Base-by-base conservation (phyloP, 2,329 filamentous ascomycete genomes). In the Xenoacremonium recifei region DNA sequence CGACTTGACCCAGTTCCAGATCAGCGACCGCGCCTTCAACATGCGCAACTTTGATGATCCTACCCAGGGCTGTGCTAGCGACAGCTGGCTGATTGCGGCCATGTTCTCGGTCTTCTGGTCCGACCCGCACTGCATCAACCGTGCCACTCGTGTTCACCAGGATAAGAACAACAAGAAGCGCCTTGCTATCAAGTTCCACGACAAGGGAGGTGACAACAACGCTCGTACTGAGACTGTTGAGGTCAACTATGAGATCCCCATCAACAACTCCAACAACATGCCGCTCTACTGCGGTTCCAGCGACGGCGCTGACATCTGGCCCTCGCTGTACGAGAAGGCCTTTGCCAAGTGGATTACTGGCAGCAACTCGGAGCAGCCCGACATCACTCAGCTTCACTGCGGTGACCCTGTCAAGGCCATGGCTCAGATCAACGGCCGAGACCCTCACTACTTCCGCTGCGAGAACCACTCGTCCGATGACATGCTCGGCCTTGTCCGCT, bases 271-370 rank as follows among this genome's bases (percentile, higher is more conserved):
- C 10, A 65, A 60, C 59, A 64, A 66, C 50, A 57, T 64, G 54
- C 66, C 66, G 18, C 48, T 71, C 18, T 72, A 70, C 58, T 68
- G 64, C 51, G 67, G 63, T 46, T 64, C 69, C 12, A 64, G 59
- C 45, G 65, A 68, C 49, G 63, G 62, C 12, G 60, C 61, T 44
- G 67, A 70, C 49, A 62, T 71, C 45, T 72, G 69, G 70, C 69
- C 70, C 2, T 57, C 64, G 19, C 59, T 72, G 33, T 72, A 72
- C 56, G 70, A 73, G 60, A 73, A 73, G 63, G 70, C 69, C 12
- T 73, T 72, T 42, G 60, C 70, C 51, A 69, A 69, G 57, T 73
- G 70, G 70, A 59, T 70, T 48, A 62, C 57, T 10, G 47, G 49
- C 16, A 45, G 45, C 49, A 50, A 51, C 34, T 53, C 54, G 1